Evolutionary conservation across 2,329 filamentous ascomycete species (phyloP), one percentile per base, ranked within the genome.

Genomic region (Aureobasidium musti): DNA sequence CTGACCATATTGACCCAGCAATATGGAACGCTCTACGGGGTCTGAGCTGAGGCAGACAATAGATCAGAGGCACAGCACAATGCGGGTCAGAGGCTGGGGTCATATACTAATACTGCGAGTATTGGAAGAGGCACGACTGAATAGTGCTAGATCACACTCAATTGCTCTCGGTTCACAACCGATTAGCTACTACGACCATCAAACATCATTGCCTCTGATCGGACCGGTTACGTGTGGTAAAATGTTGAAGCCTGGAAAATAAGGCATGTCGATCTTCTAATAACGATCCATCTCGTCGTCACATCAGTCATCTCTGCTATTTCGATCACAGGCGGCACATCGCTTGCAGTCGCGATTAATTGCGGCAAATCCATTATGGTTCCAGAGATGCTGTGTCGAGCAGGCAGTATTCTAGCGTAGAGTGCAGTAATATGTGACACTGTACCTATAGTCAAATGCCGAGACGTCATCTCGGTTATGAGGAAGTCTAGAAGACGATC

Each of bases 211-310:
- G n/a, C n/a, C 28, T 35, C 26, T 4, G n/a, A 6, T 21, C 2
- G 50, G 19, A 19, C 17, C 5, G 19, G 4, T 28, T 19, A 7
- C 35, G 41, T 21, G 11, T 41, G 33, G 7, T 3, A 13, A n/a
- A 13, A n/a, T 13, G n/a, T 56, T 21, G n/a, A 41, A 41, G 35
- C 35, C 33, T 41, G 28, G 30, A 33, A 53, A 35, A n/a, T 17
- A 56, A 19, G 35, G 35, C 53, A 56, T 23, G 53, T 28, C 53
- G 53, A 56, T 56, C 53, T 23, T 56, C 14, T 21, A 56, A 56
- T 41, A n/a, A n/a, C n/a, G n/a, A n/a, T n/a, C n/a, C n/a, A 23
- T 30, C 52, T 10, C 26, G 35, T 54, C 19, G 33, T 54, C 33
- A 39, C 52, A 37, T 30, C 30, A 37, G 35, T 14, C 10, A 41